Base-by-base conservation (phyloP, 23 red algal species). In the Agarophyton chilense region DNA sequence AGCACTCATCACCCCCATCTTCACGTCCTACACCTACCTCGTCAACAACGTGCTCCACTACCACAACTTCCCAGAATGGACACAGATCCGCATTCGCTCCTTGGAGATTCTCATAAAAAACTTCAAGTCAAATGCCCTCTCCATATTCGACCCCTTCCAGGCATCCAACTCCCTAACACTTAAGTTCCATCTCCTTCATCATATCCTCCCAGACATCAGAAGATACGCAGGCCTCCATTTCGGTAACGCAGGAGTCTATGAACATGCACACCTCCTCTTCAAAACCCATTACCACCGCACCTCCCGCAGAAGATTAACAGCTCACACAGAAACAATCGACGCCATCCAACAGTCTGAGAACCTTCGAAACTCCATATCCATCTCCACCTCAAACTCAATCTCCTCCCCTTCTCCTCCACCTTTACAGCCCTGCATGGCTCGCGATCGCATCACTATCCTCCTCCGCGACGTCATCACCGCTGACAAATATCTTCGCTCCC, bases 1-100 rank as follows among this genome's bases (percentile, higher is more conserved):
- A 28, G 82, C 82, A 8, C 64, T 28, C 40, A 56, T 87, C 46
- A 79, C 40, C 1, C 8, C 26, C 49, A 19, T 79, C 29, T 79
- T 52, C 46, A 8, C 33, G 1, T 7, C 17, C 6, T 42, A 43
- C 65, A 36, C 65, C 18, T 32, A 61, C 25, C 3, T 31, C 3
- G 1, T 61, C 10, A 0, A 9, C 4, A 31, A 9, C 4, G 1
- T 31, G 1, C 10, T 61, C 22, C 19, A 2, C 2, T 31, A 61
- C 21, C 25, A 61, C 24, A 21, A 25, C 24, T 21, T 8, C 14
- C 21, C 56, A 4, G 21, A 61, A 8, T 61, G 51, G 51, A 54
- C 6, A 21, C 9, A 31, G 3, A 21, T 61, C 56, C 24, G 21
- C 29, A 29, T 2, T 31, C 2, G 3, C 7, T 10, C 51, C n/a